Conservation (phyloP, 768 basidiomycete genomes). For the Dentipellis fragilis region DNA sequence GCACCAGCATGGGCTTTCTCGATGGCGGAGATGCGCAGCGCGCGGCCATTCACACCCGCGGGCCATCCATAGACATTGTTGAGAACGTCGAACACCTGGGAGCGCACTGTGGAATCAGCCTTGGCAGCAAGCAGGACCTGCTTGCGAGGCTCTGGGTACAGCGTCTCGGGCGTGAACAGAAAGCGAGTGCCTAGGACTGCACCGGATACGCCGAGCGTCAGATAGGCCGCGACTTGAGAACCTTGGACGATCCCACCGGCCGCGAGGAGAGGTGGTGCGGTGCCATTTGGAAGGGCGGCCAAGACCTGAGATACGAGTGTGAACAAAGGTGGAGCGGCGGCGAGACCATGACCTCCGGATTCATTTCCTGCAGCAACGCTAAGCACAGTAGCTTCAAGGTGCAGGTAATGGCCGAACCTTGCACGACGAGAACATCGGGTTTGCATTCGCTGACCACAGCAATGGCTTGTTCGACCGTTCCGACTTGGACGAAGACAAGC, state of each 20-base stretch:
- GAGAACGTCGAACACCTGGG: conserved; percentile 24
- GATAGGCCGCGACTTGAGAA: conserved; percentile 50
- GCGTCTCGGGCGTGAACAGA: conserved; percentile 54
- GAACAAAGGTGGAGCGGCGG: conserved; percentile 46
- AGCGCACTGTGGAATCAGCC: conserved; percentile 20
- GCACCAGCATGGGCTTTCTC: conserved; percentile 6
- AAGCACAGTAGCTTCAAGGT: background rate
- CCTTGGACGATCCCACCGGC: conserved; percentile 69
- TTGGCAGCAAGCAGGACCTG: conserved; percentile 20
- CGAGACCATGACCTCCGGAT: conserved; percentile 68
- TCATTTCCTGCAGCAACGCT: conserved; percentile 47
- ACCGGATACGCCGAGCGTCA: conserved; percentile 60
- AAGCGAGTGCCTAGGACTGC: conserved; percentile 71
- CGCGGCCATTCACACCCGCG: conserved; percentile 29
- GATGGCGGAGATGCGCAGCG: conserved; percentile 26
- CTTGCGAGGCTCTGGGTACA: conserved; percentile 24
- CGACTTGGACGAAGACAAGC: conserved; percentile 54
- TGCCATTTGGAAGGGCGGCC: conserved; percentile 26
- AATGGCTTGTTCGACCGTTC: conserved; percentile 47
- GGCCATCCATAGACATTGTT: conserved; percentile 25
- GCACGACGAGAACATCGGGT: conserved; percentile 65
- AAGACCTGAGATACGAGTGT: conserved; percentile 42
- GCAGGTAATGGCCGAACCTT: conserved; percentile 39
- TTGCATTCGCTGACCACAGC: conserved; percentile 60
- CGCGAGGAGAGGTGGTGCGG: conserved; percentile 48